Conservation (phyloP, 257 asterid genomes). For the Nicotiana attenuata region DNA sequence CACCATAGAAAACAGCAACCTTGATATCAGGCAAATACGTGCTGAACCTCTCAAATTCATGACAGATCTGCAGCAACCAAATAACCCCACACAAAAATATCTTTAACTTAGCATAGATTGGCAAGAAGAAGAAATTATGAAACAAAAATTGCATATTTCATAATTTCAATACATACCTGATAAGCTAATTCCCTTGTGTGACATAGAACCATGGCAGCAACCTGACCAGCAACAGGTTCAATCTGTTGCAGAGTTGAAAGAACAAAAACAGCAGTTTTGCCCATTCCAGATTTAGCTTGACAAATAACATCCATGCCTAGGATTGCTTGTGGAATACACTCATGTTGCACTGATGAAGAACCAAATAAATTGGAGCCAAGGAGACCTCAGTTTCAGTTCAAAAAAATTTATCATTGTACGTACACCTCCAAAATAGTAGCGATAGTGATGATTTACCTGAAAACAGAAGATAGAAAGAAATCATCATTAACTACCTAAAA, state of each 20-base stretch:
- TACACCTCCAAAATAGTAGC: constrained; percentile 61
- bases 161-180: constrained; percentile 40
- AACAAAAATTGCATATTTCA: neutral
- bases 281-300: constrained; percentile 98
- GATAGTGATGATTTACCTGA: constrained; percentile 73
- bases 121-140: neutral
- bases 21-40: too few relatives aligned
- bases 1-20: too few relatives aligned
- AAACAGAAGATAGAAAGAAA: neutral
- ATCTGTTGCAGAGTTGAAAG: constrained; percentile 85
- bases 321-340: constrained; percentile 93
- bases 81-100: neutral
- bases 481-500: neutral
- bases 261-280: constrained; percentile 88
- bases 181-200: constrained; percentile 85
- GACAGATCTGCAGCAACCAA: neutral
- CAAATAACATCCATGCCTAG: constrained; percentile 93
- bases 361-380: constrained; percentile 70
- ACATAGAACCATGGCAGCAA: constrained; percentile 76
- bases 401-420: constrained; percentile 49
- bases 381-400: constrained; percentile 68
- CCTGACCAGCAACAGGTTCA: constrained; percentile 83
- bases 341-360: constrained; percentile 90
- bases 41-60: too few relatives aligned
- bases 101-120: neutral